A percentile compares a stretch with the other conserved stretches of the same genome.
phyloP scores from a whole-genome alignment of 2,329 filamentous ascomycete genomes.

The Canariomyces notabilis region DNA sequence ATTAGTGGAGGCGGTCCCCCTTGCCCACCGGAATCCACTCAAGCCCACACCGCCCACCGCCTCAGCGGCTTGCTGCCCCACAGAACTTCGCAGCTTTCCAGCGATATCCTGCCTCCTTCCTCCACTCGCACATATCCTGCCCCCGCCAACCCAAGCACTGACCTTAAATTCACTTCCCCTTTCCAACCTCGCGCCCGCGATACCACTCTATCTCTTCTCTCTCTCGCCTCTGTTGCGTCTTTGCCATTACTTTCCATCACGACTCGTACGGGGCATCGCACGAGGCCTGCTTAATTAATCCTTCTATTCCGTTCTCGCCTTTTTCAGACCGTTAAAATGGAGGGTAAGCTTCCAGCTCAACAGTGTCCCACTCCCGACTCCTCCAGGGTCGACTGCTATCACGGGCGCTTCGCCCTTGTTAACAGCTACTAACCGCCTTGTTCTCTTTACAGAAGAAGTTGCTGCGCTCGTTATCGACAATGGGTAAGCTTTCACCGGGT shows the following conservation, averaged over 20 bases:
- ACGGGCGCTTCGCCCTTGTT: background rate
- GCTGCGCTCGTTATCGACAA: constrained; percentile 99
- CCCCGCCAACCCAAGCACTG: constrained; percentile 29
- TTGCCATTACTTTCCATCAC: constrained; percentile 23
- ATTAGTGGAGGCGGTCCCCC: constrained; percentile 28
- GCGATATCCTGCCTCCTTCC: constrained; percentile 25
- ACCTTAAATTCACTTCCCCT: constrained; percentile 36
- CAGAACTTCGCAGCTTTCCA: constrained; percentile 16
- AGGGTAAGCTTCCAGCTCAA: constrained; percentile 42
- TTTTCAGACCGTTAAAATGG: constrained; percentile 50
- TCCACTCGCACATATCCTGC: constrained; percentile 24
- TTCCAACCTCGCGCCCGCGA: constrained; percentile 35
- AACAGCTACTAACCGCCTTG: constrained; percentile 39
- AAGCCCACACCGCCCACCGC: constrained; percentile 21
- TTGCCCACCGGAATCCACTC: constrained; percentile 21
- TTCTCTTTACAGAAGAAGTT: constrained; percentile 80
- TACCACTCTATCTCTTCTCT: constrained; percentile 28
- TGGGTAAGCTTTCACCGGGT: constrained; percentile 71
- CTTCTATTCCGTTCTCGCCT: constrained; percentile 26
- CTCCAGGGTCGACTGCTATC: constrained; percentile 10
- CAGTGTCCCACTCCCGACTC: constrained; percentile 17
- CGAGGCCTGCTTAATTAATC: constrained; percentile 30
- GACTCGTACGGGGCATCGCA: constrained; percentile 32
- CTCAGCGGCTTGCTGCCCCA: constrained; percentile 16
- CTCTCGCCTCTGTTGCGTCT: constrained; percentile 29